phyloP scores from a whole-genome alignment of 352 stramenopile genomes.

The Phytophthora multivora region DNA sequence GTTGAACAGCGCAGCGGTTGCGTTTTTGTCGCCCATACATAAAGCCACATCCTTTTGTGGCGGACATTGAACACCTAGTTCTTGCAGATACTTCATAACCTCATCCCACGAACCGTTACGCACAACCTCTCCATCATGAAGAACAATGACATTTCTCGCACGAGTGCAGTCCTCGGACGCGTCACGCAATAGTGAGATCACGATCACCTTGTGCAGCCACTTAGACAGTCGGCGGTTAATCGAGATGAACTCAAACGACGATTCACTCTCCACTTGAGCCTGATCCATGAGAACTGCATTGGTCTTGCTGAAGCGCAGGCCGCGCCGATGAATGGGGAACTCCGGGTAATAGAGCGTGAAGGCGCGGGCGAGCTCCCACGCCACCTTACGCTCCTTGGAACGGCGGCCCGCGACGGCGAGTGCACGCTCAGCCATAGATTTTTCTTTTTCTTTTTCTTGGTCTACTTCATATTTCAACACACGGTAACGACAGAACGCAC shows the following conservation, averaged over 20 bases:
- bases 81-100: slow-evolving; percentile 35
- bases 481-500: slow-evolving; percentile 46
- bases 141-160: slow-evolving; percentile 36
- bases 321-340: slow-evolving; percentile 29
- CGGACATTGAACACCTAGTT: slow-evolving; percentile 38
- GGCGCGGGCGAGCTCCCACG: slow-evolving; percentile 45
- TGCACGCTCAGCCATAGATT: slow-evolving; percentile 28
- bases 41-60: slow-evolving; percentile 33
- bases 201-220: slow-evolving; percentile 45
- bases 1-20: slow-evolving; percentile 25
- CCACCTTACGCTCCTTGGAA: slow-evolving; percentile 39
- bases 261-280: slow-evolving; percentile 30
- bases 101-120: slow-evolving; percentile 37
- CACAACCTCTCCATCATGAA: slow-evolving; percentile 43
- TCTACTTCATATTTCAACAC: slow-evolving; percentile 32
- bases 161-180: slow-evolving; percentile 30
- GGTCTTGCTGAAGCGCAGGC: slow-evolving; percentile 30
- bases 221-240: slow-evolving; percentile 46
- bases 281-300: slow-evolving; percentile 46
- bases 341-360: slow-evolving; percentile 42
- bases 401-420: slow-evolving; percentile 24
- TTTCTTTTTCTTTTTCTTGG: slow-evolving; percentile 34
- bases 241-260: slow-evolving; percentile 41
- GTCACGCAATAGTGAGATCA: slow-evolving; percentile 43
- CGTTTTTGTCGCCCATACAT: slow-evolving; percentile 32